Base-by-base conservation (phyloP, 805 yeast genomes). In the Metschnikowia colocasiae region DNA sequence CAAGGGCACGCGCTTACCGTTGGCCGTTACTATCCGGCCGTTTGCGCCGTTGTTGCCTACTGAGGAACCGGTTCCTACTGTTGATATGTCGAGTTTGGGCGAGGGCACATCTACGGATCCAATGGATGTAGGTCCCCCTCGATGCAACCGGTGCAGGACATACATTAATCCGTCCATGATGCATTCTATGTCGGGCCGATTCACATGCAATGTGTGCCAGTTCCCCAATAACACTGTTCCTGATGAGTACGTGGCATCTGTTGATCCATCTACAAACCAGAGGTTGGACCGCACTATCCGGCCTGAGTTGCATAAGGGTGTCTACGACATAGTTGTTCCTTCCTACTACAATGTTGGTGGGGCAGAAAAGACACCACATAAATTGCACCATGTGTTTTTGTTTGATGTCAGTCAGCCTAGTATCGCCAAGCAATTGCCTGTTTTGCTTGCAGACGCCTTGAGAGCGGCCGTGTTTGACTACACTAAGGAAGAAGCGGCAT, bases 91-190 rank as follows among this genome's bases (percentile, higher is more conserved):
- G 20, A 59, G 60, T 6, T 60, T 71, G 34, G 74, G 74, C 3
- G 62, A 53, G 6, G 40, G 39, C 34, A 43, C 55, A 2, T 61
- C 58, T 25, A 30, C 46, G 12, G 63, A 60, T 48, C 60, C 62
- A 1, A 52, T 61, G 37, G 74, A 68, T 43, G 57, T 62, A 20
- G 88, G 89, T 0, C 95, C 96, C 0, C 83, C 95, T 29, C 79
- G 99, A 56, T 94, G 99, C 67, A 79, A 81, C 55, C 83, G 98
- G 52, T 94, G 99, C 68, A 80, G 97, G 47, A 80, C 96, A 1
- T 94, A 90, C 64, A 75, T 90, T 52, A 94, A 92, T 62, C 95
- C 97, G 3, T 79, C 82, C 16, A 85, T 87, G 82, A 82, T 78
- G 51, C 82, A 80, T 54, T 74, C 80, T 5, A 76, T 75, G 46